These are phyloP conservation scores for Eragrostis curvula DNA, from an alignment of 176 grass and related monocot genomes.

Conservation along the genomic window DNA sequence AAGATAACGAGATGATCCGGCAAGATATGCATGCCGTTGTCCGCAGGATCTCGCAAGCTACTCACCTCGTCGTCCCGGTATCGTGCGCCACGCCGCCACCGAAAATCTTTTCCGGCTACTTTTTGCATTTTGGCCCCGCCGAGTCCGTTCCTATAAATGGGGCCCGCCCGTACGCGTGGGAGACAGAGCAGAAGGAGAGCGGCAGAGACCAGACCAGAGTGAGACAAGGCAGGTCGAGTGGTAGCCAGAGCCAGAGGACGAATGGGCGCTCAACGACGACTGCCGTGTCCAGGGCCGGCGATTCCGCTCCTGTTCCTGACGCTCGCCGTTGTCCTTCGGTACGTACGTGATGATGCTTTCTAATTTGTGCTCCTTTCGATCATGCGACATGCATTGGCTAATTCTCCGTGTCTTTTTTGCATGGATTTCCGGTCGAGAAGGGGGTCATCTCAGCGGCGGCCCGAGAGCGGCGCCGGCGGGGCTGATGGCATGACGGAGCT, in stretches of 20 bases:
- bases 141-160: conserved; percentile 20
- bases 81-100: neutral
- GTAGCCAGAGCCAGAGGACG: neutral
- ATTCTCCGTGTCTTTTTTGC: neutral
- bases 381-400: neutral
- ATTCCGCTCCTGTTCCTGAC: conserved; percentile 23
- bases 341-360: neutral
- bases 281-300: neutral
- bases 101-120: neutral
- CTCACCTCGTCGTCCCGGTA: too few species aligned
- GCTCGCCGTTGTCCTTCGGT: conserved; percentile 17
- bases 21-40: neutral
- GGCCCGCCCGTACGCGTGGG: neutral
- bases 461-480: neutral
- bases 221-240: neutral
- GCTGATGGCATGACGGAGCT: conserved; percentile 52
- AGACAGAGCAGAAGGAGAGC: neutral
- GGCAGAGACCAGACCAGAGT: neutral
- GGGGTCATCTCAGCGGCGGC: neutral
- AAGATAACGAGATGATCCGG: neutral
- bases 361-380: too few species aligned
- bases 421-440: conserved; percentile 9
- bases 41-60: too few species aligned
- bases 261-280: conserved; percentile 26
- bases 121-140: neutral